Evolutionary conservation across 345 rosid genomes (phyloP), one percentile per base, ranked within the genome.

Genomic region (Viola odorata): DNA sequence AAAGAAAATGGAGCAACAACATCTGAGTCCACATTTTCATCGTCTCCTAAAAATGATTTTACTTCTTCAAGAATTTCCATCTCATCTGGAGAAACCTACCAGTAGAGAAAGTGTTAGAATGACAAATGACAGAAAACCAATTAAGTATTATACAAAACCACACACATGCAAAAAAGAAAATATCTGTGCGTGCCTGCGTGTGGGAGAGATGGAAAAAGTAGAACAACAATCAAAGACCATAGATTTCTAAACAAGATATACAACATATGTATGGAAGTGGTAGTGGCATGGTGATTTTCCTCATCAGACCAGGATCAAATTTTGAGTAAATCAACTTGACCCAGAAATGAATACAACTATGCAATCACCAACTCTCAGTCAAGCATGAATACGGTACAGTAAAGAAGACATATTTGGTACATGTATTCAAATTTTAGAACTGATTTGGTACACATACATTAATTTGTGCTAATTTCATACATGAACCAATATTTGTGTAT

Each of bases 21-120:
- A 36, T 76, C 69, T 5, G 70, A 64, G 47, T 81, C 88, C 67
- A 69, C 61, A 64, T 73, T 77, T 45, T 82, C 87, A 38, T 81
- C 81, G 17, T 77, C 84, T 59, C 88, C 91, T 60, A 92, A 58
- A 47, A 81, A 79, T 38, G 87, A 70, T 66, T 89, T 84, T 69
- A 87, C 78, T 63, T 84, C 88, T 79, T 82, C 96, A 69, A 92
- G 78, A 53, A 80, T 73, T 74, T 85, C 83, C 86, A 82, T 81
- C 80, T 92, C 98, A 63, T 85, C 78, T 7, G 90, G 65, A 60
- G 87, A 83, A 78, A 92, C 96, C 98, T 89, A 63, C 51, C 61
- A 71, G 65, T 47, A 55, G 54, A 50, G 23, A 15, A 50, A 53
- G 14, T 41, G 64, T 68, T 44, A 73, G 68, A 67, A 66, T 57